Conservation (phyloP, 495 filamentous ascomycete species). For the Penicillium longicatenatum region DNA sequence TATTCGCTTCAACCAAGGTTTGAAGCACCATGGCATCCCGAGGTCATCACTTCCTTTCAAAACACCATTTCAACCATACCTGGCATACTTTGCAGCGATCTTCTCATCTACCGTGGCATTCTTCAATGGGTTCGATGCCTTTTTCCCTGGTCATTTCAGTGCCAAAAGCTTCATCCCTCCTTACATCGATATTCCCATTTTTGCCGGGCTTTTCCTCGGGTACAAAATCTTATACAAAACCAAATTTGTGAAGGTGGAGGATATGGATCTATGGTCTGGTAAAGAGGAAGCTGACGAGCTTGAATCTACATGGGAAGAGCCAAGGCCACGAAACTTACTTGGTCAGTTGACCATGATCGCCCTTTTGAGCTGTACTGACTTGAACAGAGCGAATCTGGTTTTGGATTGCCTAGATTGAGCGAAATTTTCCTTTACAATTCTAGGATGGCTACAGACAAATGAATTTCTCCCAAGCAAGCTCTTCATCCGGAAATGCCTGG, state of each 20-base stretch:
- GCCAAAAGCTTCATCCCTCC: slow-evolving; percentile 34
- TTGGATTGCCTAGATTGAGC: slow-evolving; percentile 19
- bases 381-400: slow-evolving; percentile 21
- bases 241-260: slow-evolving; percentile 50
- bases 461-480: too few species aligned
- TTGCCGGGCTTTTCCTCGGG: slow-evolving; percentile 50
- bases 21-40: slow-evolving; percentile 46
- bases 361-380: background rate
- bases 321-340: slow-evolving; percentile 26
- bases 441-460: too few species aligned
- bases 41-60: slow-evolving; percentile 50
- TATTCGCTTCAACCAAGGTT: slow-evolving; percentile 56
- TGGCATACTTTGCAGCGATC: slow-evolving; percentile 49
- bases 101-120: slow-evolving; percentile 53
- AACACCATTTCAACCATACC: slow-evolving; percentile 52
- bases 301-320: slow-evolving; percentile 25
- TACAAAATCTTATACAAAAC: slow-evolving; percentile 59
- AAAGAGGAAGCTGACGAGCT: slow-evolving; percentile 28
- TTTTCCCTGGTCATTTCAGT: slow-evolving; percentile 50
- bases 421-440: background rate
- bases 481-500: too few species aligned
- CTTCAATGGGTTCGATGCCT: slow-evolving; percentile 61
- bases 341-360: slow-evolving; percentile 10
- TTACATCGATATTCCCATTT: slow-evolving; percentile 55
- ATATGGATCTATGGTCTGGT: slow-evolving; percentile 46